A percentile compares a stretch with the other conserved stretches of the same genome.
Conservation (phyloP, 2,329 filamentous ascomycete genomes). For the Sclerotinia subarctica region DNA sequence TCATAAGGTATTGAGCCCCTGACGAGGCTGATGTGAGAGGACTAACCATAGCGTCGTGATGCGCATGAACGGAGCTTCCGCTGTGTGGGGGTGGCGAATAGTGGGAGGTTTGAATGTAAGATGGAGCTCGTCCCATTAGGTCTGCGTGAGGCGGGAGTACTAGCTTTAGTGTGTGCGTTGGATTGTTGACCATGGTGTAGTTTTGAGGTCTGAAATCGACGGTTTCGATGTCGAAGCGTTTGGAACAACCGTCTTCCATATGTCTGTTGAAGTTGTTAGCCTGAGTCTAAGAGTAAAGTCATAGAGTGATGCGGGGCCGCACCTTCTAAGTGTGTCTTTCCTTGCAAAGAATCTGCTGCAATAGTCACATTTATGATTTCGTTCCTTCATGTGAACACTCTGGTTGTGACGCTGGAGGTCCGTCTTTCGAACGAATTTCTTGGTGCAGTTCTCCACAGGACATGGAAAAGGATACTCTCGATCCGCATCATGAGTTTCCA, state of each 20-base stretch:
- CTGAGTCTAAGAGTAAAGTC: not conserved
- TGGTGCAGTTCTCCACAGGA: conserved; percentile 60
- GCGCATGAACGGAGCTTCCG: conserved; percentile 21
- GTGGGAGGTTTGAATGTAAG: conserved; percentile 32
- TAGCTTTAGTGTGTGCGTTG: conserved; percentile 25
- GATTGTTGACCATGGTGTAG: conserved; percentile 26
- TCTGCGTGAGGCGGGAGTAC: conserved; percentile 22
- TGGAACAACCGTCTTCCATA: conserved; percentile 72
- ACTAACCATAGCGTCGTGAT: conserved; percentile 22
- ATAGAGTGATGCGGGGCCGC: conserved; percentile 19
- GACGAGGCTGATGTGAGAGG: conserved; percentile 31
- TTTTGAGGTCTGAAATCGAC: conserved; percentile 36
- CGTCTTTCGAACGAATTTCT: conserved; percentile 78
- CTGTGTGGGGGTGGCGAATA: conserved; percentile 26
- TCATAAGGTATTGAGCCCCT: conserved; percentile 24
- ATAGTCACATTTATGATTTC: conserved; percentile 66
- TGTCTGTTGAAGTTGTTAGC: conserved; percentile 50
- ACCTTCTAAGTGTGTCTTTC: conserved; percentile 81
- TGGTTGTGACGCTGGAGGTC: conserved; percentile 65
- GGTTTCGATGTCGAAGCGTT: conserved; percentile 49
- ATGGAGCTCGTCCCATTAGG: conserved; percentile 28
- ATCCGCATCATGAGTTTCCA: conserved; percentile 77
- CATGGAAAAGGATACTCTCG: conserved; percentile 71
- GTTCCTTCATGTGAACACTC: conserved; percentile 70
- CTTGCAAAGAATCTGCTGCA: conserved; percentile 72